Evolutionary conservation across 371 early-diverging fungal species (phyloP), one percentile per base, ranked within the genome.

Genomic region (Sporodiniella umbellata): DNA sequence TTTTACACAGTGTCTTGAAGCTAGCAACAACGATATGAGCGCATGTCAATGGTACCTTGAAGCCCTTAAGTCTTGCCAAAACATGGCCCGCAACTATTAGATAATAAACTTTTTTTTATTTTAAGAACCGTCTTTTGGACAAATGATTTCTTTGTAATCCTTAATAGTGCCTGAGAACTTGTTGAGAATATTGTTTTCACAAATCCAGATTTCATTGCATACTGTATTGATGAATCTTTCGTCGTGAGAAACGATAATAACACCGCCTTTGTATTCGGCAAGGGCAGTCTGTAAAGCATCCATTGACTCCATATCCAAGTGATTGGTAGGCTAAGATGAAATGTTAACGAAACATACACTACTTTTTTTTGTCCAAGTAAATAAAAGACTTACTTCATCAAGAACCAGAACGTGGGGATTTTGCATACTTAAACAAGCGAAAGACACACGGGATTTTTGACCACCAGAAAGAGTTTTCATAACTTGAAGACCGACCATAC

Each of bases 401-500:
- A 96, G 87, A 66, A 98, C 89, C 68, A 99, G 72, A 45, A 99
- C 84, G 64, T 99, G 98, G 30, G 99, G 98, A 54, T 89, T 84
- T 68, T 82, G 85, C 62, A 94, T 80, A 45, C 93, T 91, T 64
- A 99, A 81, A 42, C 88, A 88, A 24, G 99, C 98, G 81, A 99
- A 98, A 18, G 95, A 91, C 11, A 99, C 95, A 50, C 99, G 81
- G 30, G 87, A 87, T 76, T 99, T 99, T 73, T 99, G 99, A 58
- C 99, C 99, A 67, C 99, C 99, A 48, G 95, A 95, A 10, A 99
- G 72, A 0, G 96, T 98, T 47, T 88, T 81, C 68, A 99, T 94
- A 19, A 88, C 82, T 65, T 96, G 96, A 72, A 96, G 70, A 40
- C 92, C 94, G 1, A 91, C 90, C 85, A 90, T 94, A 15, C 99